Evolutionary conservation across 257 asterid species (phyloP).

Genomic region (Solanum peruvianum): DNA sequence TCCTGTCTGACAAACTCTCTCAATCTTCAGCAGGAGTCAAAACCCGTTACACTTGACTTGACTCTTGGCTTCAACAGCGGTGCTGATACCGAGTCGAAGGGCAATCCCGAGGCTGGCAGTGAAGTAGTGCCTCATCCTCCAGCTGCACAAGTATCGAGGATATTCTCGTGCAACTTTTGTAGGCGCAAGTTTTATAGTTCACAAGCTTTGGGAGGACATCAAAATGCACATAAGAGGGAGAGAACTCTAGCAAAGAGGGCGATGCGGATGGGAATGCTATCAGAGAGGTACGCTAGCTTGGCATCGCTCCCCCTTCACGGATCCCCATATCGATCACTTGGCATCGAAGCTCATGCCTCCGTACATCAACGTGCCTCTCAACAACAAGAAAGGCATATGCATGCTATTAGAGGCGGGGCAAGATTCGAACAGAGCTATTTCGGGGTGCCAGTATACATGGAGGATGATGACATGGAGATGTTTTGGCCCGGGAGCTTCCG

Average conservation of each 20-base stretch:
- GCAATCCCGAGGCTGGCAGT: neutral
- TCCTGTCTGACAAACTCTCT: conserved; percentile 13
- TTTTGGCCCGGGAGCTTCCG: conserved; percentile 93
- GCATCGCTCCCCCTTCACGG: conserved; percentile 88
- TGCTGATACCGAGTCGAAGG: conserved; percentile 10
- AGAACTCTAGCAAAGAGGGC: conserved; percentile 86
- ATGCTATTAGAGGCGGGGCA: conserved; percentile 45
- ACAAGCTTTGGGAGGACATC: conserved; percentile 95
- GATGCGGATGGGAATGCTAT: conserved; percentile 74
- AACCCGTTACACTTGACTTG: conserved; percentile 50
- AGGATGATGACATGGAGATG: conserved; percentile 48
- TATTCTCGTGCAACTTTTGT: conserved; percentile 90
- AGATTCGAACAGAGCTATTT: conserved; percentile 55
- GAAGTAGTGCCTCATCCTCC: conserved; percentile 28
- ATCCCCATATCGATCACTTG: conserved; percentile 53
- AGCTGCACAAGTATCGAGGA: conserved; percentile 21
- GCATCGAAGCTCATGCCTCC: conserved; percentile 73
- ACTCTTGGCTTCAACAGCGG: conserved; percentile 45
- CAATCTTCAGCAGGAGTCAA: conserved; percentile 1
- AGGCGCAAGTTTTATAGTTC: conserved; percentile 90
- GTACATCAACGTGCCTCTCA: conserved; percentile 35
- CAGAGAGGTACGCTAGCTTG: conserved; percentile 69
- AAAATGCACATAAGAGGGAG: conserved; percentile 93
- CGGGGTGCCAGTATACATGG: conserved; percentile 47
- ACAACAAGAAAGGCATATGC: conserved; percentile 27